These are phyloP conservation scores for Calonectria honghensis DNA, from an alignment of 2,329 filamentous ascomycete genomes.

Conservation along the genomic window DNA sequence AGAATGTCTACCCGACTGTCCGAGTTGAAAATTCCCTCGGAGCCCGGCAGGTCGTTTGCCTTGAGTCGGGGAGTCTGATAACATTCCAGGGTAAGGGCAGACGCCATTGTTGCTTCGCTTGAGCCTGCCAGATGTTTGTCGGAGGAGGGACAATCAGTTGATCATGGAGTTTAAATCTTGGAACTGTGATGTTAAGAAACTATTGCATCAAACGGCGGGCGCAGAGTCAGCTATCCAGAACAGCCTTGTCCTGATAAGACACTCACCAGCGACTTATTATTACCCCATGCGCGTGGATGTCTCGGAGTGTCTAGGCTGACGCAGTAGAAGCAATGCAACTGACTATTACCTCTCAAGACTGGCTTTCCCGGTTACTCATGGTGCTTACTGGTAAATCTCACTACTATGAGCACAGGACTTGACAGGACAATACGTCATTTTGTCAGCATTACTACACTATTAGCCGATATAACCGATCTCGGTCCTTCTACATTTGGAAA, in stretches of 20 bases:
- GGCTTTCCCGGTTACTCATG: background rate
- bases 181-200: too few relatives aligned
- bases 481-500: background rate
- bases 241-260: background rate
- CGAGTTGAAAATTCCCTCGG: constrained; percentile 6
- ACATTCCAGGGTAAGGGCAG: background rate
- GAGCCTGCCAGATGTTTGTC: background rate
- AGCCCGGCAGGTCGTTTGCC: background rate
- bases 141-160: background rate
- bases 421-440: background rate
- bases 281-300: background rate
- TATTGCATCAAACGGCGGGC: too few relatives aligned
- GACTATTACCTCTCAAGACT: background rate
- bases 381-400: background rate
- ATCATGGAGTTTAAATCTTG: too few relatives aligned
- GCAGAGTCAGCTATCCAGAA: background rate
- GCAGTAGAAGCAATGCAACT: background rate
- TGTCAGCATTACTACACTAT: background rate
- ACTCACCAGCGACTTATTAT: background rate
- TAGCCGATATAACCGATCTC: background rate
- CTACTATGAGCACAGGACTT: background rate
- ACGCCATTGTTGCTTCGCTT: background rate
- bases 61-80: background rate
- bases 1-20: background rate
- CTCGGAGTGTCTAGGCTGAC: background rate